Percentiles rank a stretch among this genome's conserved stretches.
These are phyloP conservation scores for Pholiota adiposa DNA, from an alignment of 1,284 basidiomycete genomes.

Conservation along the genomic window DNA sequence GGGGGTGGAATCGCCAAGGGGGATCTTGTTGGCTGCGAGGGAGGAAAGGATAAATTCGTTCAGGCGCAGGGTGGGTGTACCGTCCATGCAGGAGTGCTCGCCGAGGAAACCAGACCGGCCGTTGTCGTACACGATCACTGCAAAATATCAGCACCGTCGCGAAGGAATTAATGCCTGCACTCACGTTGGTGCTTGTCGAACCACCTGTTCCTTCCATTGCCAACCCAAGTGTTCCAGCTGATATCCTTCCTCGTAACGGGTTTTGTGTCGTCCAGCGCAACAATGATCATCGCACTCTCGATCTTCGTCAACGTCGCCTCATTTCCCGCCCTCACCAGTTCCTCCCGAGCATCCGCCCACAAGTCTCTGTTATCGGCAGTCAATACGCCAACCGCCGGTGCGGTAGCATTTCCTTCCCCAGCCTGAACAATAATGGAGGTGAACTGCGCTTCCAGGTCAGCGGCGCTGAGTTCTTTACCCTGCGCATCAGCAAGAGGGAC, in stretches of 20 bases:
- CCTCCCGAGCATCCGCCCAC: slow-evolving; percentile 85
- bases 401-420: slow-evolving; percentile 53
- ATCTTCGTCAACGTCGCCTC: slow-evolving; percentile 76
- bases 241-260: slow-evolving; percentile 82
- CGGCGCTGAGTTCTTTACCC: slow-evolving; percentile 72
- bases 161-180: slow-evolving; percentile 30
- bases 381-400: slow-evolving; percentile 88
- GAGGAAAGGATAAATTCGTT: slow-evolving; percentile 93
- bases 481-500: slow-evolving; percentile 68
- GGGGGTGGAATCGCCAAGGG: slow-evolving; percentile 50
- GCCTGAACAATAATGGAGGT: slow-evolving; percentile 76
- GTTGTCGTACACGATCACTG: slow-evolving; percentile 91
- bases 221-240: slow-evolving; percentile 89
- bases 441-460: slow-evolving; percentile 86
- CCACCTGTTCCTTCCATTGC: slow-evolving; percentile 92
- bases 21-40: slow-evolving; percentile 79
- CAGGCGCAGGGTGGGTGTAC: slow-evolving; percentile 92
- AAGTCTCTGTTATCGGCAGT: slow-evolving; percentile 90
- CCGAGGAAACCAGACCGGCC: slow-evolving; percentile 93
- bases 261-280: slow-evolving; percentile 83
- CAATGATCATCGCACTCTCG: slow-evolving; percentile 88
- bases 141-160: slow-evolving; percentile 4
- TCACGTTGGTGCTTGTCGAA: slow-evolving; percentile 96
- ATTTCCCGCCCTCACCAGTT: slow-evolving; percentile 76
- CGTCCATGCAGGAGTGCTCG: slow-evolving; percentile 95